phyloP scores from a whole-genome alignment of 257 asterid species.

The Ehretia macrophylla region DNA sequence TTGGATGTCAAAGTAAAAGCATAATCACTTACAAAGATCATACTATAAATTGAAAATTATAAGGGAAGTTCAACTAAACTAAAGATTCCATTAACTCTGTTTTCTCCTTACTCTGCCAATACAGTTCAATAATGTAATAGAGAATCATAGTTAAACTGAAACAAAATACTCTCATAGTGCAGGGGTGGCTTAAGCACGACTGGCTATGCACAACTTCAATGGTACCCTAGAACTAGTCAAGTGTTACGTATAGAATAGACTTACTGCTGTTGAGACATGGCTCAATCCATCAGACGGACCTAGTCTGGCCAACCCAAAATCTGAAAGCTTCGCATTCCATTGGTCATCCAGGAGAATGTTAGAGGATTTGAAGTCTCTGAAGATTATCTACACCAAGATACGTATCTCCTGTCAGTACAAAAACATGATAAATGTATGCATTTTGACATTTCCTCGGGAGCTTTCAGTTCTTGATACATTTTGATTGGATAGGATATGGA shows the following conservation, averaged over 20 bases:
- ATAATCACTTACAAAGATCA: neutral
- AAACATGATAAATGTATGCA: neutral
- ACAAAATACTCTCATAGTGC: too few species aligned
- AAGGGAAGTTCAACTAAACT: too few species aligned
- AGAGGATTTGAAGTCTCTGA: conserved; percentile 88
- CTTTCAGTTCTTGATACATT: neutral
- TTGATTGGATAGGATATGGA: neutral
- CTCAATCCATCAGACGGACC: conserved; percentile 83
- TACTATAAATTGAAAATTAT: neutral
- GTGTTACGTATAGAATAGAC: too few species aligned
- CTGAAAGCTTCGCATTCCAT: conserved; percentile 89
- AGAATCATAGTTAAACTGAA: too few species aligned
- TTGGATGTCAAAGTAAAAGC: neutral
- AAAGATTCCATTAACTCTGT: too few species aligned
- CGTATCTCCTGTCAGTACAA: neutral
- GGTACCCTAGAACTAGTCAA: too few species aligned
- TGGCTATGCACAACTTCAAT: too few species aligned
- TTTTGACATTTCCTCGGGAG: neutral
- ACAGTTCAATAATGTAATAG: too few species aligned
- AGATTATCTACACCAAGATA: conserved; percentile 58
- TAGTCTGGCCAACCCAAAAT: conserved; percentile 78
- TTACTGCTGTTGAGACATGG: conserved; percentile 88
- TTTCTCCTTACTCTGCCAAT: too few species aligned
- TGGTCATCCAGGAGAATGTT: conserved; percentile 80
- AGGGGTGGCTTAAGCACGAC: too few species aligned